These are phyloP conservation scores for Leptographium procerum DNA, from an alignment of 2,329 filamentous ascomycete species.

Conservation along the genomic window DNA sequence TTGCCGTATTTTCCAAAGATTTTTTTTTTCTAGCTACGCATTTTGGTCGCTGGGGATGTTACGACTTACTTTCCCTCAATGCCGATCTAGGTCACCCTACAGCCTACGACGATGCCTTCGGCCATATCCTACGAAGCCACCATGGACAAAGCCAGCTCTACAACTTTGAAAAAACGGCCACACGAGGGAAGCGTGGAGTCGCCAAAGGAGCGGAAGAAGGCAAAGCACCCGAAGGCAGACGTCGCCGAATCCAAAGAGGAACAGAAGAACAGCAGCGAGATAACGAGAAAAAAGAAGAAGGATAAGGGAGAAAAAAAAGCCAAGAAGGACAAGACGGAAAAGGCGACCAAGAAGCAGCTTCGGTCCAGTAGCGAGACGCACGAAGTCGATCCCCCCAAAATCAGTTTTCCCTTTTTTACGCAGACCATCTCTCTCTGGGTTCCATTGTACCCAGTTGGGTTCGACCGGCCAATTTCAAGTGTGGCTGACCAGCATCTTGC, in stretches of 20 bases:
- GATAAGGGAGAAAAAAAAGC: not conserved
- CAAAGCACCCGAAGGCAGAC: conserved; percentile 4
- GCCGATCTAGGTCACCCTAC: not conserved
- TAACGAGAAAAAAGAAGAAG: not conserved
- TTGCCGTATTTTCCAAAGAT: not conserved
- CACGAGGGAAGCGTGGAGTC: not conserved
- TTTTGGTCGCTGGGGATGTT: not conserved
- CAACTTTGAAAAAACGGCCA: not conserved
- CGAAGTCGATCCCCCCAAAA: conserved; percentile 20
- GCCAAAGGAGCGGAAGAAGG: conserved; percentile 5
- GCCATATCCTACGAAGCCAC: conserved; percentile 1
- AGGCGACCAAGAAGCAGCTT: not conserved
- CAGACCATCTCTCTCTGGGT: conserved; percentile 75
- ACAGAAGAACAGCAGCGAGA: not conserved
- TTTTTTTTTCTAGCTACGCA: conserved; percentile 1
- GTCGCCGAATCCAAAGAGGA: not conserved
- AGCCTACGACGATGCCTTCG: conserved; percentile 11
- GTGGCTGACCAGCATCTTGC: conserved; percentile 64
- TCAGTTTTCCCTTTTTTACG: conserved; percentile 60
- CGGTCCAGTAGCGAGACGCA: conserved; percentile 11
- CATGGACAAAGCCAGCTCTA: not conserved
- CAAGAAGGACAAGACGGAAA: conserved; percentile 1
- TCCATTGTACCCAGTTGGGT: conserved; percentile 59
- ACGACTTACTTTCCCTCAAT: not conserved
- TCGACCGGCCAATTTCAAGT: conserved; percentile 57